A percentile compares a stretch with the other conserved stretches of the same genome.
phyloP scores from a whole-genome alignment of 345 rosid species.

The Eucalyptus sideroxylon region DNA sequence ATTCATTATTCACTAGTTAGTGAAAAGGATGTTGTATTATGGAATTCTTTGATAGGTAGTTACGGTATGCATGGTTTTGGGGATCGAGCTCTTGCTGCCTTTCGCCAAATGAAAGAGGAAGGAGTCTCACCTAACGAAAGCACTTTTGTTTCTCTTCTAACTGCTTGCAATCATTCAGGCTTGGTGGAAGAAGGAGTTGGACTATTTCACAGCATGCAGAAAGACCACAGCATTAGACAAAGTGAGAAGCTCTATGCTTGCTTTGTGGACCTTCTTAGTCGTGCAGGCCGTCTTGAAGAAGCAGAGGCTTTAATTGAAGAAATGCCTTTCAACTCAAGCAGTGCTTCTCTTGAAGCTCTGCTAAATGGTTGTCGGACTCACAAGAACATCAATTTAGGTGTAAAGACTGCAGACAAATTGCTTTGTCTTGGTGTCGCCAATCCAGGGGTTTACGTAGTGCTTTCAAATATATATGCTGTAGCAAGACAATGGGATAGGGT shows the following conservation, averaged over 20 bases:
- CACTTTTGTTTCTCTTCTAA: slow-evolving; percentile 13
- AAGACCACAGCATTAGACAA: slow-evolving; percentile 1
- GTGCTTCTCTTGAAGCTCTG: slow-evolving; percentile 9
- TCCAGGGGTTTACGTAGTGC: slow-evolving; percentile 7
- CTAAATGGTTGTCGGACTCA: slow-evolving; percentile 14
- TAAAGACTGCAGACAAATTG: slow-evolving; percentile 6
- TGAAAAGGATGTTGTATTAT: slow-evolving; percentile 4
- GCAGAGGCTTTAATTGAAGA: slow-evolving; percentile 8
- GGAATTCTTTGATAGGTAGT: slow-evolving; percentile 18
- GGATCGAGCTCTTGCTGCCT: slow-evolving; percentile 3
- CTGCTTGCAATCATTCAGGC: slow-evolving; percentile 21
- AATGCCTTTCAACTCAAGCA: slow-evolving; percentile 2
- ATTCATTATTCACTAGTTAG: not conserved
- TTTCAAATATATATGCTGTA: slow-evolving; percentile 18
- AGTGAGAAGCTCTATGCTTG: slow-evolving; percentile 16
- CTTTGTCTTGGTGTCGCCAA: slow-evolving; percentile 3
- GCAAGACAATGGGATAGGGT: slow-evolving; percentile 20
- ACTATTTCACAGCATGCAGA: slow-evolving; percentile 8
- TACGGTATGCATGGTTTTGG: slow-evolving; percentile 21
- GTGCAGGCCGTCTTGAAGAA: slow-evolving; percentile 16
- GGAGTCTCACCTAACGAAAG: slow-evolving; percentile 11
- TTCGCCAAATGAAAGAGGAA: not conserved
- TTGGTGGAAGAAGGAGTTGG: slow-evolving; percentile 8
- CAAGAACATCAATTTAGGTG: slow-evolving; percentile 9
- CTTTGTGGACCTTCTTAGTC: slow-evolving; percentile 23